phyloP scores from a whole-genome alignment of 345 rosid genomes.

The Eucalyptus guilfoylei region DNA sequence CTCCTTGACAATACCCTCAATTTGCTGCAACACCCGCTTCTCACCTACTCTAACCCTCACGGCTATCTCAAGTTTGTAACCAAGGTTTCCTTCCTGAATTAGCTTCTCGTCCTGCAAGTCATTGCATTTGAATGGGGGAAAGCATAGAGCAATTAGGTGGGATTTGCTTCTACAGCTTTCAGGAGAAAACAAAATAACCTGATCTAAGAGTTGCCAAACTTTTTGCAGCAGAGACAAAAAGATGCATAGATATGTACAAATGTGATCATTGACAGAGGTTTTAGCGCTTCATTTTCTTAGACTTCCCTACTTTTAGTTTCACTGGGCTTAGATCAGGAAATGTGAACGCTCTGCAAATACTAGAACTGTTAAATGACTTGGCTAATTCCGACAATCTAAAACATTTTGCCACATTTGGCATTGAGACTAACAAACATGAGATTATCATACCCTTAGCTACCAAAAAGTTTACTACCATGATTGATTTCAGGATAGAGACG shows the following conservation, averaged over 20 bases:
- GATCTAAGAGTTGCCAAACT: background rate
- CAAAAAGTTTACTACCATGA: background rate
- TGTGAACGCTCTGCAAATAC: background rate
- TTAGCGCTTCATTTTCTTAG: background rate
- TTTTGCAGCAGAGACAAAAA: background rate
- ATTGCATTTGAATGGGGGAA: background rate
- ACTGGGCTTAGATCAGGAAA: background rate
- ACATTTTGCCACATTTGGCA: background rate
- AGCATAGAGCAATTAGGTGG: background rate
- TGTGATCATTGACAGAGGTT: background rate
- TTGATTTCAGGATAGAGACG: background rate
- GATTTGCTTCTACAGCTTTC: background rate
- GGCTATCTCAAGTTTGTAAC: background rate
- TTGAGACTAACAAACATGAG: background rate
- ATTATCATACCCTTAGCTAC: background rate
- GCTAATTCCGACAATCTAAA: background rate
- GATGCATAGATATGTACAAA: background rate
- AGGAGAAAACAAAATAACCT: background rate
- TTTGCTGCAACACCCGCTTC: constrained; percentile 2
- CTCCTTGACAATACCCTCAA: background rate
- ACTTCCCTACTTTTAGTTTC: background rate
- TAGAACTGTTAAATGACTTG: background rate
- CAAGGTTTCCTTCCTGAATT: background rate
- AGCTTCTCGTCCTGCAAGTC: constrained; percentile 3
- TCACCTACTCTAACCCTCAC: constrained; percentile 3